phyloP scores from a whole-genome alignment of 208 protist genomes.

The Herpetomonas tarakana region DNA sequence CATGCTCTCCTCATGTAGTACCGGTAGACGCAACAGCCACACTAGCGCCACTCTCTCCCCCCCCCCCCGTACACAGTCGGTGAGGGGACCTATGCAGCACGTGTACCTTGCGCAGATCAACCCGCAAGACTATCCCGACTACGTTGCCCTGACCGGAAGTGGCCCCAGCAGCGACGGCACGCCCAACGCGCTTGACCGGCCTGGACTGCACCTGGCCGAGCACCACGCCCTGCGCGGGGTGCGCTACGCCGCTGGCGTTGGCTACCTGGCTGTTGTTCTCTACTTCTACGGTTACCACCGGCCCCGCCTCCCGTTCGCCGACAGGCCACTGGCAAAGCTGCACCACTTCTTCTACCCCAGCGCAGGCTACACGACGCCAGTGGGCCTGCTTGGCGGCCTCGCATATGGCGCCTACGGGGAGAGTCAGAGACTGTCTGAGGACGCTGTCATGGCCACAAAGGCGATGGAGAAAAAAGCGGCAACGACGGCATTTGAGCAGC shows the following conservation, averaged over 20 bases:
- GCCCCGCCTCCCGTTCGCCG: conserved; percentile 60
- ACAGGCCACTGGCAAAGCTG: conserved; percentile 46
- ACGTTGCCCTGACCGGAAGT: conserved; percentile 15
- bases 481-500: conserved; percentile 25
- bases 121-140: conserved; percentile 57
- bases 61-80: too few species aligned
- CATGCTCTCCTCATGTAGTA: not conserved
- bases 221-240: conserved; percentile 46
- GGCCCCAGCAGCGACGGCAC: not conserved
- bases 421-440: conserved; percentile 15
- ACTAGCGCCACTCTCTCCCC: too few species aligned
- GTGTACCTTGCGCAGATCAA: conserved; percentile 16
- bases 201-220: conserved; percentile 56
- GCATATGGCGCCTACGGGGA: conserved; percentile 27
- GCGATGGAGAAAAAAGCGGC: conserved; percentile 28
- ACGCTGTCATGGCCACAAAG: conserved; percentile 7
- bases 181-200: not conserved
- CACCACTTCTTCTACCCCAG: conserved; percentile 83
- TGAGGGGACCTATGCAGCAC: not conserved
- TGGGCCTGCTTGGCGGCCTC: conserved; percentile 38
- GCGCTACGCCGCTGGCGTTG: conserved; percentile 36
- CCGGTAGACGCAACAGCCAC: too few species aligned
- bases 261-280: conserved; percentile 39
- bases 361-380: conserved; percentile 59
- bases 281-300: conserved; percentile 71